Evolutionary conservation across 192 early-diverging fungal species (phyloP).

Genomic region (Backusella macrospora): DNA sequence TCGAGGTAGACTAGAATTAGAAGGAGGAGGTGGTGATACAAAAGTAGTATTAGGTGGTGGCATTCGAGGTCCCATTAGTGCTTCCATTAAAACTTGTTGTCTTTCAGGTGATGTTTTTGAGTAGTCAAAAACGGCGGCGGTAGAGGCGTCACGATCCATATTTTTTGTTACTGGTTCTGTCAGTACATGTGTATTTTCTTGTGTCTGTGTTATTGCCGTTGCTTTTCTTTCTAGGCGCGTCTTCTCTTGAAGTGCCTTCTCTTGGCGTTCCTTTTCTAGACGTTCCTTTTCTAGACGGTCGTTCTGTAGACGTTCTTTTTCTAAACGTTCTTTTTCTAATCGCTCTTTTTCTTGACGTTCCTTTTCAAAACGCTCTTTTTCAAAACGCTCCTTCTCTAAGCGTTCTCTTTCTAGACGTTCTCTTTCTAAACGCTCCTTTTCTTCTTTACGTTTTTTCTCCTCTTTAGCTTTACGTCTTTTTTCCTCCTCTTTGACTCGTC

Average conservation of each 20-base stretch:
- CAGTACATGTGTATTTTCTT: neutral
- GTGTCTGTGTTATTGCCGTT: neutral
- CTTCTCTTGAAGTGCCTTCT: neutral
- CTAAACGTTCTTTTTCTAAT: slow-evolving; percentile 2
- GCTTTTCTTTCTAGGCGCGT: too few relatives aligned
- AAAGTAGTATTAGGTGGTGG: neutral
- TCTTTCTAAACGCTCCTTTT: slow-evolving; percentile 35
- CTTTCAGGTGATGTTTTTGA: slow-evolving; percentile 11
- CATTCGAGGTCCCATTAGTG: slow-evolving; percentile 7
- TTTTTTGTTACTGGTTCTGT: neutral
- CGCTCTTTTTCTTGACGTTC: neutral
- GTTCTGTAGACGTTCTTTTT: slow-evolving; percentile 1
- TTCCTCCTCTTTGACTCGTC: slow-evolving; percentile 64
- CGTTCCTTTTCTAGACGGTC: neutral
- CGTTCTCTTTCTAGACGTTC: slow-evolving; percentile 52
- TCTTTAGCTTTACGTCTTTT: slow-evolving; percentile 51
- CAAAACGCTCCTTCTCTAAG: slow-evolving; percentile 47
- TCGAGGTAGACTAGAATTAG: neutral
- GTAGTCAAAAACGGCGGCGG: neutral
- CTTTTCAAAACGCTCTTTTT: neutral
- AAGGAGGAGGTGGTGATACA: slow-evolving; percentile 2
- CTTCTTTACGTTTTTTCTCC: slow-evolving; percentile 46
- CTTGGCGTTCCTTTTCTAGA: neutral
- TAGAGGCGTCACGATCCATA: neutral
- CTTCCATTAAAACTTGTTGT: slow-evolving; percentile 26